These are phyloP conservation scores for Erucastrum elatum DNA, from an alignment of 345 rosid species.

Conservation along the genomic window DNA sequence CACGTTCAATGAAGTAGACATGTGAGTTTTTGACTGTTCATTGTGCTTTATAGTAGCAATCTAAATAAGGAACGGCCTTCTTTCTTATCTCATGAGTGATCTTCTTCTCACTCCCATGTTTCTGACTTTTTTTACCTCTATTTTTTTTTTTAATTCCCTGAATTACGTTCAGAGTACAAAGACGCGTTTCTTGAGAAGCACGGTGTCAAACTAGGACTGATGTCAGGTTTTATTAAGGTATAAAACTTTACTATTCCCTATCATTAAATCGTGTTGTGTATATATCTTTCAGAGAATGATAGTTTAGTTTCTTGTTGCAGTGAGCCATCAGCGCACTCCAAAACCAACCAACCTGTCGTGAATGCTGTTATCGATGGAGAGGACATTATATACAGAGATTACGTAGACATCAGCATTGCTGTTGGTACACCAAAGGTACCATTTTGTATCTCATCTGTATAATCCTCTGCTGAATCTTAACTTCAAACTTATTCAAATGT, in stretches of 20 bases:
- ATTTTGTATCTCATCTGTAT: no score
- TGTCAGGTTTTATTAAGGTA: constrained; percentile 94
- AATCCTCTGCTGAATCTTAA: no score
- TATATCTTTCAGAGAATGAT: background rate
- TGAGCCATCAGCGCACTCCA: constrained; percentile 87
- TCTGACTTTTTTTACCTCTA: background rate
- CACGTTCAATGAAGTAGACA: constrained; percentile 94
- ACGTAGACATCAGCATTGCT: constrained; percentile 83
- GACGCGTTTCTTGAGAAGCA: constrained; percentile 90
- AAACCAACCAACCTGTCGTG: constrained; percentile 84
- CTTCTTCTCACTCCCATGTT: constrained; percentile 8
- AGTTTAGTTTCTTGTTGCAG: constrained; percentile 43
- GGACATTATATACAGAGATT: constrained; percentile 90
- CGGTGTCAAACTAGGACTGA: constrained; percentile 89
- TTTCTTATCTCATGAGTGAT: background rate
- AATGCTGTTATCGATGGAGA: constrained; percentile 98
- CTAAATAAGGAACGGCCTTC: no score
- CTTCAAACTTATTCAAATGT: no score
- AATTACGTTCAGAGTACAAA: constrained; percentile 80
- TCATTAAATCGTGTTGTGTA: background rate
- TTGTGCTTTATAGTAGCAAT: no score
- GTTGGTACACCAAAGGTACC: constrained; percentile 92
- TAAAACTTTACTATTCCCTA: background rate
- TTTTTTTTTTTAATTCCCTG: background rate
- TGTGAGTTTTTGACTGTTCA: constrained; percentile 44